These are phyloP conservation scores for Quercus variabilis DNA, from an alignment of 306 rosid species.

Conservation along the genomic window DNA sequence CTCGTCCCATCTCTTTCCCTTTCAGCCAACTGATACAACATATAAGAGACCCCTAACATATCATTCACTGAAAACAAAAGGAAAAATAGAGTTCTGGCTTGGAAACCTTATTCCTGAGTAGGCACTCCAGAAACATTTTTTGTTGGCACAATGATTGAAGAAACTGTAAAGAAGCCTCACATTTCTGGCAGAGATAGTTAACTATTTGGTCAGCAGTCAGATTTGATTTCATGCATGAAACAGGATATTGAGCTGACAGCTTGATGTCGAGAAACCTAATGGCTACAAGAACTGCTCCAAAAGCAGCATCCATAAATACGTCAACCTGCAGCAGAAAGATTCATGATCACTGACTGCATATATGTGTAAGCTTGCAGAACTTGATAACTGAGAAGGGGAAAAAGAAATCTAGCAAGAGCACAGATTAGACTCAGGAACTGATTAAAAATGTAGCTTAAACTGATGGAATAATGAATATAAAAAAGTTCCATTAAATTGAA, in stretches of 20 bases:
- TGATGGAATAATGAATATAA: neutral
- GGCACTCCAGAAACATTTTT: conserved; percentile 47
- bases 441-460: neutral
- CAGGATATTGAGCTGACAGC: conserved; percentile 30
- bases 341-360: conserved; percentile 12
- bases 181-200: conserved; percentile 48
- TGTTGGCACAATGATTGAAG: conserved; percentile 57
- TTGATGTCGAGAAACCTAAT: conserved; percentile 33
- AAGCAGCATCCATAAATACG: conserved; percentile 59
- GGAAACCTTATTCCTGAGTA: conserved; percentile 53
- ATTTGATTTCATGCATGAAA: conserved; percentile 16
- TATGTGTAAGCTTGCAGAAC: neutral
- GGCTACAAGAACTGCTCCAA: conserved; percentile 41
- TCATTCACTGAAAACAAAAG: neutral
- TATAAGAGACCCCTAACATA: neutral
- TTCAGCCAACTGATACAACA: neutral
- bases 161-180: conserved; percentile 58
- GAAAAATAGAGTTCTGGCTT: conserved; percentile 3
- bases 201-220: conserved; percentile 33
- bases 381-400: neutral
- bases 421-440: neutral
- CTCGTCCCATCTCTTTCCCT: neutral
- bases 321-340: conserved; percentile 45
- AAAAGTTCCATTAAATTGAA: conserved; percentile 6
- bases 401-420: neutral